A percentile compares a stretch with the other conserved stretches of the same genome.
phyloP scores from a whole-genome alignment of 257 asterid genomes.

The Forsythia viridissima region DNA sequence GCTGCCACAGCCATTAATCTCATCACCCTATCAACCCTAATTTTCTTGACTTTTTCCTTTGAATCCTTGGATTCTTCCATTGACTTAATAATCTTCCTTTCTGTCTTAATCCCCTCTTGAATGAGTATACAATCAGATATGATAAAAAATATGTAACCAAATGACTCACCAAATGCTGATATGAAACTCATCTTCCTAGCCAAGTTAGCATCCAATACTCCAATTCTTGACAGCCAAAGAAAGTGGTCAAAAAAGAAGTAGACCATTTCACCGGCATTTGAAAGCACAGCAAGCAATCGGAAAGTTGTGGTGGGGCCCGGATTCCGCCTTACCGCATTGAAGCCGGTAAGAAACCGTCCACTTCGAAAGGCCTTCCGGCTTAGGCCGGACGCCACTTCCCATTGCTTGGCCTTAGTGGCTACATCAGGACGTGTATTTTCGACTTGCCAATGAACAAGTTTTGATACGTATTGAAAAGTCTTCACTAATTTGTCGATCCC shows the following conservation, averaged over 20 bases:
- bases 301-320: slow-evolving; percentile 57
- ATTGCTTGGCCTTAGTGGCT: slow-evolving; percentile 71
- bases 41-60: slow-evolving; percentile 37
- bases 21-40: slow-evolving; percentile 79
- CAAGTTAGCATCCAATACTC: slow-evolving; percentile 57
- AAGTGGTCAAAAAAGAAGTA: slow-evolving; percentile 95
- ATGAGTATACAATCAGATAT: slow-evolving; percentile 63
- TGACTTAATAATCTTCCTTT: slow-evolving; percentile 33
- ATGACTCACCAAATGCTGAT: slow-evolving; percentile 90
- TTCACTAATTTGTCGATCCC: slow-evolving; percentile 95
- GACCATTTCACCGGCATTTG: slow-evolving; percentile 88
- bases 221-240: slow-evolving; percentile 78
- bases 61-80: slow-evolving; percentile 23
- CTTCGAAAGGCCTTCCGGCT: slow-evolving; percentile 88
- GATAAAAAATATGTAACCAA: slow-evolving; percentile 74
- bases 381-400: slow-evolving; percentile 91
- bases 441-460: slow-evolving; percentile 70
- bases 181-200: slow-evolving; percentile 75
- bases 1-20: slow-evolving; percentile 90
- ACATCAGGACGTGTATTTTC: slow-evolving; percentile 48
- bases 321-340: slow-evolving; percentile 68
- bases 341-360: slow-evolving; percentile 88
- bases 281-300: slow-evolving; percentile 65
- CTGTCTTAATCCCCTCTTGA: slow-evolving; percentile 56
- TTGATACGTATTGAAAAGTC: slow-evolving; percentile 87